Base-by-base conservation (phyloP, 768 basidiomycete genomes). In the Tricholoma sp. region DNA sequence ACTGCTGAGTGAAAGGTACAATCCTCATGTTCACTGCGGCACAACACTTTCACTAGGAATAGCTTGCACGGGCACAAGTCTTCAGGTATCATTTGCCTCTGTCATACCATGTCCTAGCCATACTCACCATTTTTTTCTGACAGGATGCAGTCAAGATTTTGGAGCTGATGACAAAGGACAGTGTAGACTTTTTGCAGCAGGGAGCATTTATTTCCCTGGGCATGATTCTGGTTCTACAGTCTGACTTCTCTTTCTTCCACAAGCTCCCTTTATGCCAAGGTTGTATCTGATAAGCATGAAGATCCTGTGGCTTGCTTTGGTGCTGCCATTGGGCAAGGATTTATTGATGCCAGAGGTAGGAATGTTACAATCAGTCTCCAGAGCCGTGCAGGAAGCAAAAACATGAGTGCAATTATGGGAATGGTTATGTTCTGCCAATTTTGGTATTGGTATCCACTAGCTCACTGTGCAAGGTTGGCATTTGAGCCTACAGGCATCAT, bases 391-490 rank as follows among this genome's bases (percentile, higher is more conserved):
- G 97, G 97, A 8, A 94, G 89, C 61, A 82, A 84, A 61, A 96
- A 98, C 69, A 95, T 94, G 62, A 91, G 82, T 48, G 94, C 96
- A 2, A 91, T 98, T 60, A 93, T 98, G 33, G 97, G 97, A n/a
- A 94, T 98, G 89, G 86, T 90, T 15, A 73, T 99, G 68, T 99
- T 99, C 77, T 91, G 91, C 65, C 97, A 99, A 71, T 98, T 99
- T 74, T 99, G 97, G 97, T 98, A 98, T 70, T 99, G 97, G 97
- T 99, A 95, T 73, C 97, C 97, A 33, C 77, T 98, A 28, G 94
- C 94, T 12, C 95, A 98, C 66, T 94, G 90, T 59, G 89, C 91
- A 13, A 90, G 88, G 63, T 74, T 99, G 60, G 88, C 95, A 2
- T 98, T 99, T 71, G 89, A 92, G 55, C 95, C 97, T 3, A 99